Conservation (phyloP, 2,329 filamentous ascomycete genomes). For the Diaporthe sp. region DNA sequence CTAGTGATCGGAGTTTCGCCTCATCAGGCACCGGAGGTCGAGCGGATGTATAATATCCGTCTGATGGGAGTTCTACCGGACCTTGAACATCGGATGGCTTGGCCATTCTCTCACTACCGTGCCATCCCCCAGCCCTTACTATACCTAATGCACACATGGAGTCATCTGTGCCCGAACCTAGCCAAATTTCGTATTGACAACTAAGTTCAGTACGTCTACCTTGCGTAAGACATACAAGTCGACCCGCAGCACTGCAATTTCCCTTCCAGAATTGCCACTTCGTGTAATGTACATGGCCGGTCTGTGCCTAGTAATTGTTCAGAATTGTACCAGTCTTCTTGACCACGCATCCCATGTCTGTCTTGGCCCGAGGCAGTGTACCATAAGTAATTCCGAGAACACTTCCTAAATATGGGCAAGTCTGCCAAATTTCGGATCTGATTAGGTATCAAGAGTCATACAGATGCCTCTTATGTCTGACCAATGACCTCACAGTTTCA, state of each 20-base stretch:
- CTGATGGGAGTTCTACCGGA: neutral
- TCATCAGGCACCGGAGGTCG: neutral
- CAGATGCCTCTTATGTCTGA: neutral
- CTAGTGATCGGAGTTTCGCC: neutral
- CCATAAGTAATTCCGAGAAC: no score
- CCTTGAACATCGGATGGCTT: neutral
- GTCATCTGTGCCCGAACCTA: neutral
- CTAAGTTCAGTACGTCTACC: no score
- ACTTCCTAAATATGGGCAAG: no score
- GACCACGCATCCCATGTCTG: no score
- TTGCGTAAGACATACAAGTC: no score
- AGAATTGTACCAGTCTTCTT: neutral
- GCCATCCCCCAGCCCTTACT: neutral
- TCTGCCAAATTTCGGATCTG: no score
- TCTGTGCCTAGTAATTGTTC: neutral
- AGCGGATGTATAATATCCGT: neutral
- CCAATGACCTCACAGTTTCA: neutral
- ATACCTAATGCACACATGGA: neutral
- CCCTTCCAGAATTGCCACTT: no score
- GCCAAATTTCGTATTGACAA: neutral
- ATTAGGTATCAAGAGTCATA: no score
- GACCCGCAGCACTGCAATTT: no score
- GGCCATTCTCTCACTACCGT: neutral
- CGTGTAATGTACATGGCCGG: no score
- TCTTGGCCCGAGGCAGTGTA: no score